Conservation (phyloP, 805 yeast genomes). For the Ogataea populi-albae region DNA sequence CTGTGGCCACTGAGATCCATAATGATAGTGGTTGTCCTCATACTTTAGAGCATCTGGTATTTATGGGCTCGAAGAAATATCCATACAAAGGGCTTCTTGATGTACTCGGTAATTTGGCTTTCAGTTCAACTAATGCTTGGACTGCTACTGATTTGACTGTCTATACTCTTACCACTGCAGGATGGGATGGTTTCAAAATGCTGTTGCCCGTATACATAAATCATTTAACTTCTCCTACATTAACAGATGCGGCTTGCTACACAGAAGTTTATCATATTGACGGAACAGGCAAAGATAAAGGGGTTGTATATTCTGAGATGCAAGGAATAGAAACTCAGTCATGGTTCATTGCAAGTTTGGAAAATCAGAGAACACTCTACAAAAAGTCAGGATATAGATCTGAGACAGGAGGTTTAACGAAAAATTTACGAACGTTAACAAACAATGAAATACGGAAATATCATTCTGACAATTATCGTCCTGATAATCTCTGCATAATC, state of each 20-base stretch:
- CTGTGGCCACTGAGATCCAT: slow-evolving; percentile 88
- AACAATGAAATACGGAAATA: slow-evolving; percentile 73
- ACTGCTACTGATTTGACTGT: slow-evolving; percentile 95
- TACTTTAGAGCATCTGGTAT: slow-evolving; percentile 88
- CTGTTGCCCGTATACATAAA: slow-evolving; percentile 87
- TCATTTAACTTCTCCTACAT: slow-evolving; percentile 78
- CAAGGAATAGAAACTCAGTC: slow-evolving; percentile 84
- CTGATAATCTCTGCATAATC: slow-evolving; percentile 80
- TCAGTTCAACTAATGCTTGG: slow-evolving; percentile 93
- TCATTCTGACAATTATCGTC: slow-evolving; percentile 69
- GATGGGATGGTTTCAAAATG: slow-evolving; percentile 90
- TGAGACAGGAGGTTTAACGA: slow-evolving; percentile 90
- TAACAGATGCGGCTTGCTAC: slow-evolving; percentile 84
- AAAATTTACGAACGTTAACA: slow-evolving; percentile 68
- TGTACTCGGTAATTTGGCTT: slow-evolving; percentile 76
- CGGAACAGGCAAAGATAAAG: slow-evolving; percentile 86
- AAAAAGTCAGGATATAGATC: slow-evolving; percentile 77
- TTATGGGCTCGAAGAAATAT: slow-evolving; percentile 87
- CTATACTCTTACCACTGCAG: slow-evolving; percentile 87
- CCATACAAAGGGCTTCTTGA: slow-evolving; percentile 93
- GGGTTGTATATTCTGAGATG: slow-evolving; percentile 97
- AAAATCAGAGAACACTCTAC: slow-evolving; percentile 56
- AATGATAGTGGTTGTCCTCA: slow-evolving; percentile 94
- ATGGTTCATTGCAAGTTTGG: slow-evolving; percentile 61
- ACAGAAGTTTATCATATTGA: slow-evolving; percentile 96